These are phyloP conservation scores for Wilcoxina mikolae DNA, from an alignment of 495 filamentous ascomycete genomes.

Conservation along the genomic window DNA sequence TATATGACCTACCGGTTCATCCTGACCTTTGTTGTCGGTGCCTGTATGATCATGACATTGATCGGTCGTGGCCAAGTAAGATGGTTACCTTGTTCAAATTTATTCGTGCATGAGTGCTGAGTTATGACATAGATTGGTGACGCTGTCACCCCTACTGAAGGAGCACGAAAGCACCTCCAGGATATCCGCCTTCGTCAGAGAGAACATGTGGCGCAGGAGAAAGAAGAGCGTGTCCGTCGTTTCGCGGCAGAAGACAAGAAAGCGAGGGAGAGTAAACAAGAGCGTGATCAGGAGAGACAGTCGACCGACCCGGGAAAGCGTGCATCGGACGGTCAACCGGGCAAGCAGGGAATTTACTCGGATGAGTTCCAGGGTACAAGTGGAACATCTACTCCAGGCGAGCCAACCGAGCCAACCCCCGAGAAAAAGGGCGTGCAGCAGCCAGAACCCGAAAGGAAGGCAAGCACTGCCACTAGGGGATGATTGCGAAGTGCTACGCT, in stretches of 20 bases:
- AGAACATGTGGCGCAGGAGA: constrained; percentile 43
- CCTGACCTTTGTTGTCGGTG: constrained; percentile 83
- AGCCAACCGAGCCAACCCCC: not conserved
- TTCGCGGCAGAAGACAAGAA: constrained; percentile 27
- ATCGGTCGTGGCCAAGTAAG: constrained; percentile 60
- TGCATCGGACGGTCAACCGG: not conserved
- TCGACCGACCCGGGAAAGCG: not conserved
- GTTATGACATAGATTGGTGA: constrained; percentile 41
- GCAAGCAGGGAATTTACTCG: constrained; percentile 1
- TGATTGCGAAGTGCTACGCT: not conserved
- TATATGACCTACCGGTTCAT: constrained; percentile 91
- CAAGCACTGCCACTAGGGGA: not conserved
- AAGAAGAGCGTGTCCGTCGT: constrained; percentile 38
- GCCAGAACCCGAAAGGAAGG: not conserved
- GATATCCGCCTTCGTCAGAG: constrained; percentile 45
- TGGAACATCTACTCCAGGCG: not conserved
- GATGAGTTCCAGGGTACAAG: constrained; percentile 4
- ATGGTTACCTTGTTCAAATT: not conserved
- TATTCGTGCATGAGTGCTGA: not conserved
- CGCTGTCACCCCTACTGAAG: constrained; percentile 33
- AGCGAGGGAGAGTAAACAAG: constrained; percentile 8
- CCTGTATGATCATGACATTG: constrained; percentile 69
- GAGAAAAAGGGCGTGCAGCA: constrained; percentile 1
- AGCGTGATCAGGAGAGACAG: constrained; percentile 21
- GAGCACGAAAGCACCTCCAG: constrained; percentile 48